A percentile compares a stretch with the other conserved stretches of the same genome.
These are phyloP conservation scores for Gamsiella multidivaricata DNA, from an alignment of 192 early-diverging fungal species.

Conservation along the genomic window DNA sequence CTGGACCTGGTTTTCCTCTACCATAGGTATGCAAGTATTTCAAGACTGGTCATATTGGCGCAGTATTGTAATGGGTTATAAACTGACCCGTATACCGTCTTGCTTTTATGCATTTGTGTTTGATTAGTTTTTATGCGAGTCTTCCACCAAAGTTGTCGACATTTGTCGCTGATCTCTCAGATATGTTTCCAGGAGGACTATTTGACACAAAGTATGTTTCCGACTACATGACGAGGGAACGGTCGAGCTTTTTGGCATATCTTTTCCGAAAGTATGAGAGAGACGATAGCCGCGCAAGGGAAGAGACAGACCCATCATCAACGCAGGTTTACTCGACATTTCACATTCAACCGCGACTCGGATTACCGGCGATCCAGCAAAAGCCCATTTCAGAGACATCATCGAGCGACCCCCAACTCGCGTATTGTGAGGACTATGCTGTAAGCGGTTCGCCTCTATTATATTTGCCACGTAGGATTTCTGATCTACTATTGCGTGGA, in stretches of 20 bases:
- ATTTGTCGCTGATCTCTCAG: conserved; percentile 80
- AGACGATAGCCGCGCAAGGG: conserved; percentile 18
- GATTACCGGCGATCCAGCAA: not conserved
- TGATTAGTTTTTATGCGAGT: conserved; percentile 76
- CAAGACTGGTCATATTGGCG: too few species aligned
- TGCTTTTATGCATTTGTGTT: not conserved
- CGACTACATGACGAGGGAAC: conserved; percentile 74
- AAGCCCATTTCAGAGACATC: not conserved
- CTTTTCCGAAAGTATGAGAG: conserved; percentile 69
- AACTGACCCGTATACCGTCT: not conserved
- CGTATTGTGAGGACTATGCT: conserved; percentile 82
- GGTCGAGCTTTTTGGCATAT: conserved; percentile 74
- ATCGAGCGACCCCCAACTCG: not conserved
- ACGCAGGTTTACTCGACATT: conserved; percentile 23
- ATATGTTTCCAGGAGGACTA: conserved; percentile 89
- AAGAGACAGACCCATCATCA: not conserved
- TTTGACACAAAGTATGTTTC: conserved; percentile 94
- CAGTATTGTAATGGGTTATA: too few species aligned
- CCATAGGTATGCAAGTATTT: conserved; percentile 65
- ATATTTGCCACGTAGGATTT: too few species aligned
- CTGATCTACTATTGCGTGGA: too few species aligned
- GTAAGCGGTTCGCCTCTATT: conserved; percentile 60
- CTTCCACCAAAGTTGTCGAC: conserved; percentile 76
- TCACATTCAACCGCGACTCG: conserved; percentile 20
- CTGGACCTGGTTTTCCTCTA: conserved; percentile 95